Percentiles rank a stretch among this genome's conserved stretches.
Conservation (phyloP, 768 basidiomycete species). For the Boletus eberwhitei region DNA sequence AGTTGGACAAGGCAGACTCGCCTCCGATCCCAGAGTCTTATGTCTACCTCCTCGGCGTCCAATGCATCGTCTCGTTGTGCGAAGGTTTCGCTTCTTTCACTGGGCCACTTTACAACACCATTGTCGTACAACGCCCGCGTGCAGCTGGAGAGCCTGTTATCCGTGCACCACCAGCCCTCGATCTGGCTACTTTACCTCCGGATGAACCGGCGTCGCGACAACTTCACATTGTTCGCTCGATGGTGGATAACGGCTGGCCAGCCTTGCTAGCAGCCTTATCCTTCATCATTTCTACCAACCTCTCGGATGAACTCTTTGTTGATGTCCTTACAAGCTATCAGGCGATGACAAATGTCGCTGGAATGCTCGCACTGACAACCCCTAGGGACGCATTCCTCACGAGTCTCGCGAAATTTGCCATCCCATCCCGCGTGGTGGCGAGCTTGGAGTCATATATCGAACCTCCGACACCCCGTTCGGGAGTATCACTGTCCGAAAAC, state of each 20-base stretch:
- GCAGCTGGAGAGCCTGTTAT: constrained; percentile 60
- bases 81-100: constrained; percentile 79
- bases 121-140: constrained; percentile 64
- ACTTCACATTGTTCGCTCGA: constrained; percentile 64
- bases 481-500: constrained; percentile 59
- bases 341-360: constrained; percentile 82
- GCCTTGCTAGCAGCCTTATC: constrained; percentile 87
- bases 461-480: constrained; percentile 58
- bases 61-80: constrained; percentile 81
- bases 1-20: constrained; percentile 95
- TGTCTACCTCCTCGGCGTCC: constrained; percentile 86
- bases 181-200: constrained; percentile 51
- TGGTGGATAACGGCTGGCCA: constrained; percentile 90
- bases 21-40: constrained; percentile 93
- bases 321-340: constrained; percentile 82
- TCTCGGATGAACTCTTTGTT: constrained; percentile 89
- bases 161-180: constrained; percentile 71
- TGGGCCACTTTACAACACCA: constrained; percentile 68
- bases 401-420: constrained; percentile 84
- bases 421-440: constrained; percentile 87
- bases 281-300: constrained; percentile 84
- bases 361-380: constrained; percentile 81
- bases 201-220: constrained; percentile 54
- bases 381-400: constrained; percentile 93
- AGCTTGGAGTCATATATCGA: constrained; percentile 64